These are phyloP conservation scores for Populus deltoides DNA, from an alignment of 345 rosid species.

Conservation along the genomic window DNA sequence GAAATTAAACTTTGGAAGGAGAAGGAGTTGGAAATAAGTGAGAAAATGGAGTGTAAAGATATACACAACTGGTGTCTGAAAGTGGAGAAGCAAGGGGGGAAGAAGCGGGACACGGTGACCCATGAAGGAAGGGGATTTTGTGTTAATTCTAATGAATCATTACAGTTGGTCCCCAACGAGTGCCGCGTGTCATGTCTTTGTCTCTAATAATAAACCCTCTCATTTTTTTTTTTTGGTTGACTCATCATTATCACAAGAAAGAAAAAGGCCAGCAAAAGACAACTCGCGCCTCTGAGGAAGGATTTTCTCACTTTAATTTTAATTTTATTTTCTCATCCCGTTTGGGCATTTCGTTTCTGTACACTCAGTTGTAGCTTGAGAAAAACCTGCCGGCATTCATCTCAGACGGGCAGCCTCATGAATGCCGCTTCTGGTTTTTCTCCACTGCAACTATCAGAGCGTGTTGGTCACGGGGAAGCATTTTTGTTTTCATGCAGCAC, in stretches of 20 bases:
- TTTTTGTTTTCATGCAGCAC: background rate
- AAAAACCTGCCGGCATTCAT: background rate
- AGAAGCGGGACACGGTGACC: slow-evolving; percentile 19
- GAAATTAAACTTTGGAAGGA: too few species aligned
- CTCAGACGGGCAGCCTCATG: background rate
- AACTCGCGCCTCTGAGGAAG: slow-evolving; percentile 24
- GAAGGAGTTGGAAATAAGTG: too few species aligned
- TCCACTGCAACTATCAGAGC: background rate
- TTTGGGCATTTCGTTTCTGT: background rate
- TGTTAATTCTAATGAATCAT: slow-evolving; percentile 17
- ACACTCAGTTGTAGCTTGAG: background rate
- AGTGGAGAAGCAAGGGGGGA: slow-evolving; percentile 30
- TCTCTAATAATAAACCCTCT: background rate
- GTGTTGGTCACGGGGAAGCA: background rate
- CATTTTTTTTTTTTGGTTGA: slow-evolving; percentile 1
- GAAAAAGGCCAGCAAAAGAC: slow-evolving; percentile 1
- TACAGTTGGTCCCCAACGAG: slow-evolving; percentile 20
- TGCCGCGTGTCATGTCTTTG: slow-evolving; percentile 25
- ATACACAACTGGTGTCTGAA: background rate
- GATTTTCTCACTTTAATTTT: background rate
- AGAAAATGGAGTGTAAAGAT: background rate
- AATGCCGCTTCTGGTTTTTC: background rate
- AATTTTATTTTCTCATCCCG: background rate
- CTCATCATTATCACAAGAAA: slow-evolving; percentile 8
- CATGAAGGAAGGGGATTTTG: background rate